These are phyloP conservation scores for Sistotremastrum niveocremeum DNA, from an alignment of 768 basidiomycete genomes.

Conservation along the genomic window DNA sequence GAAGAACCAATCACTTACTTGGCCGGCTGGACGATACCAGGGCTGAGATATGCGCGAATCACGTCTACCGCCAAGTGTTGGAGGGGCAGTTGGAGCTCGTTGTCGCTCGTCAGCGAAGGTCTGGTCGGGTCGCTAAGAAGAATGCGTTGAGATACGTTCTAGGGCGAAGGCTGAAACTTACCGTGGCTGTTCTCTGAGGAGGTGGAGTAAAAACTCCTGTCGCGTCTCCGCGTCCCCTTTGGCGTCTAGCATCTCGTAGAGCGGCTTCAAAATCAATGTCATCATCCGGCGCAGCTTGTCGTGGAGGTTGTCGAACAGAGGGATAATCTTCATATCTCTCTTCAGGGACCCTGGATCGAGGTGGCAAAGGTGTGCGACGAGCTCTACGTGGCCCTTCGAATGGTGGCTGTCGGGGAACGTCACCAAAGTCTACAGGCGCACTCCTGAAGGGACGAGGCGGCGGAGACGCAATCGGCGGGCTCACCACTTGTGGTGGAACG, in stretches of 20 bases:
- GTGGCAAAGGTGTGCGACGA: too few species aligned
- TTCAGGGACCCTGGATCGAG: too few species aligned
- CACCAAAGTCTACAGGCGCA: too few species aligned
- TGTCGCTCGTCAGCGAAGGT: neutral
- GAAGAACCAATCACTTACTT: neutral
- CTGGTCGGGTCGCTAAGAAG: constrained; percentile 1
- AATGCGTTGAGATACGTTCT: constrained; percentile 1
- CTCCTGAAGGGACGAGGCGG: too few species aligned
- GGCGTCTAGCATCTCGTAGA: constrained; percentile 6
- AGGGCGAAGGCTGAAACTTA: constrained; percentile 1
- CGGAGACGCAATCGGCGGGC: too few species aligned
- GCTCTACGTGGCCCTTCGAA: too few species aligned
- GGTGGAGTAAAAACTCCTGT: constrained; percentile 5
- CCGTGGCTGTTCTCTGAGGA: constrained; percentile 16
- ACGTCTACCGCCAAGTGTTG: too few species aligned
- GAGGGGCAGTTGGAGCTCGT: neutral
- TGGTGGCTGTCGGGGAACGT: too few species aligned
- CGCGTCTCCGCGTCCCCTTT: constrained; percentile 6
- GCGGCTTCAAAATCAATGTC: neutral
- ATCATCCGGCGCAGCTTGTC: neutral
- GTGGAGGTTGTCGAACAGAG: neutral
- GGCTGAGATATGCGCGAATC: neutral
- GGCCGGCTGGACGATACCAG: constrained; percentile 1
- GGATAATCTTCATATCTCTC: too few species aligned
- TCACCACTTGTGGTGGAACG: too few species aligned